Base-by-base conservation (phyloP, 2,329 filamentous ascomycete species). In the Hypocreales sp. region DNA sequence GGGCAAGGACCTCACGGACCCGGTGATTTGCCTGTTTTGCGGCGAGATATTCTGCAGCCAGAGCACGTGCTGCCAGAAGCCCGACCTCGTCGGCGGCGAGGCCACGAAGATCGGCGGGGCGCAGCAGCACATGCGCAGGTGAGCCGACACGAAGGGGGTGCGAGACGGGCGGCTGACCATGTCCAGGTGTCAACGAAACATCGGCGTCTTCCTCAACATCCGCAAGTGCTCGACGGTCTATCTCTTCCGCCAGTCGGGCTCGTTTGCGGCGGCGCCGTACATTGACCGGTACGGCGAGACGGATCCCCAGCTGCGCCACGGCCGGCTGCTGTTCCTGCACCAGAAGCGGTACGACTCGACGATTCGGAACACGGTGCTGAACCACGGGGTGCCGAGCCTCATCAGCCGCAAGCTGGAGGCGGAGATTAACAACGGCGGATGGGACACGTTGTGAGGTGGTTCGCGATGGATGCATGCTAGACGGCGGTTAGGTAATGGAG, bases 21-120 rank as follows among this genome's bases (percentile, higher is more conserved):
- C 90, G 0, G 81, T 79, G 37, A 71, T 98, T 20, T 98, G 90
- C 46, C 66, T 98, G 21, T 83, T 94, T 56, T 98, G 90, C 46
- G 87, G 90, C 19, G 84, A 86, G n/a, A 82, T 98, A 22, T 87
- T 94, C 53, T 98, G 90, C 54, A 83, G 79, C 8, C 90, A 98
- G 58, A 83, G 79, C 24, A 78, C 86, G 25, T 98, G 90, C 56
- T 98, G 90, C 49, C 72, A 81, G 45, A 74, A 73, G 40, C 62
- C 72, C 33, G 69, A 68, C 31, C 54, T 58, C 38, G 51, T 41
- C 22, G 48, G 46, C 11, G 44, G 50, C 31, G 58, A 56, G 28
- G 42, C 49, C 28, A 59, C 48, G 28, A 55, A 64, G 36, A 68
- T 82, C 33, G 86, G 86, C 24, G 86, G 92, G 18, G 87, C 81